phyloP scores from a whole-genome alignment of 176 grass and related monocot genomes.

The Pontederia crassipes region DNA sequence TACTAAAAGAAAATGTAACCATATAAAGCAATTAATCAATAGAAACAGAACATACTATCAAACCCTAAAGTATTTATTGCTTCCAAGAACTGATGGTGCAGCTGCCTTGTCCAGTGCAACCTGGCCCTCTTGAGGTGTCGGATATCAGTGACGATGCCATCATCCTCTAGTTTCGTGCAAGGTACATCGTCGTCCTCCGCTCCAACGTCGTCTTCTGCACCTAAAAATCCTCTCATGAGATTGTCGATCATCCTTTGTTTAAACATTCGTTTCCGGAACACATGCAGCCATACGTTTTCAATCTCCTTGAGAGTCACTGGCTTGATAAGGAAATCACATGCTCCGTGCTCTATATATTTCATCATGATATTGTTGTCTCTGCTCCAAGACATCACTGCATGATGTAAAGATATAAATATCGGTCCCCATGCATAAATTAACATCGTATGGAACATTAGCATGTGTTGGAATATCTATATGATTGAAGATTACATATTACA shows the following conservation, averaged over 20 bases:
- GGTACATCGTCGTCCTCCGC: too few species aligned
- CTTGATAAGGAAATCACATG: slow-evolving; percentile 45
- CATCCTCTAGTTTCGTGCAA: not conserved
- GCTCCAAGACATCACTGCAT: slow-evolving; percentile 32
- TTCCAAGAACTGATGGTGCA: slow-evolving; percentile 33
- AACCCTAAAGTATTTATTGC: slow-evolving; percentile 26
- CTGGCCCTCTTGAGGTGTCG: slow-evolving; percentile 27
- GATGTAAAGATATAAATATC: not conserved
- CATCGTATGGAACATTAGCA: not conserved
- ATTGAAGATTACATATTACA: slow-evolving; percentile 28
- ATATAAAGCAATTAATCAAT: not conserved
- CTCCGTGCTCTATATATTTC: slow-evolving; percentile 37
- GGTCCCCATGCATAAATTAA: not conserved
- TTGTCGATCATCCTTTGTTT: slow-evolving; percentile 2
- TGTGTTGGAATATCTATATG: not conserved
- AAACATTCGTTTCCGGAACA: slow-evolving; percentile 27
- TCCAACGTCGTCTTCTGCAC: not conserved
- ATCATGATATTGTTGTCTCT: slow-evolving; percentile 31
- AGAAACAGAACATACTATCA: slow-evolving; percentile 18
- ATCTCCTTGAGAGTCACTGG: slow-evolving; percentile 29
- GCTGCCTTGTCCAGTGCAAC: slow-evolving; percentile 28
- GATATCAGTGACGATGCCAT: slow-evolving; percentile 27
- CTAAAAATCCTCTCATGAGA: not conserved
- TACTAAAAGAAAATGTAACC: too few species aligned
- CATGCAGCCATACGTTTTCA: slow-evolving; percentile 42